Evolutionary conservation across 441 rosid genomes (phyloP).

Genomic region (Daphne laureola): DNA sequence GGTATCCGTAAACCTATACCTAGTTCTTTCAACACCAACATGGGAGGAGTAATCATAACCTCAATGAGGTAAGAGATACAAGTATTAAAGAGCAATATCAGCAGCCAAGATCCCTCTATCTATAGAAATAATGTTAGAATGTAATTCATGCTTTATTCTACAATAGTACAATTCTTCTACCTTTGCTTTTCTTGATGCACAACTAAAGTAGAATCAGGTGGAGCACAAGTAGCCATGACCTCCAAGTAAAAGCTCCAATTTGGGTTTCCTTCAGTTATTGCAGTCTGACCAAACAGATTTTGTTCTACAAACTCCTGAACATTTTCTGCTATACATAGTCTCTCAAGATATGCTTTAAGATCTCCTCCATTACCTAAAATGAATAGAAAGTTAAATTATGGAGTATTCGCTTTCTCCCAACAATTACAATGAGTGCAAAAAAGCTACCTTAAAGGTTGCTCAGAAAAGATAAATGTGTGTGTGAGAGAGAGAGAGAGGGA

Average conservation of each 20-base stretch:
- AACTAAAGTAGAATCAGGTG: background rate
- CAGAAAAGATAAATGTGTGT: too few species aligned
- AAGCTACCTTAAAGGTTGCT: background rate
- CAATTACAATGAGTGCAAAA: background rate
- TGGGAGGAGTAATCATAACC: slow-evolving; percentile 1
- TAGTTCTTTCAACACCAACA: too few species aligned
- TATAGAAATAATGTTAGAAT: too few species aligned
- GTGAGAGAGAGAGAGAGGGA: too few species aligned
- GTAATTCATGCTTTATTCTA: too few species aligned
- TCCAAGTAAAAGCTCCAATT: slow-evolving; percentile 53
- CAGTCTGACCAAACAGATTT: slow-evolving; percentile 65
- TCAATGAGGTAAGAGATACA: background rate
- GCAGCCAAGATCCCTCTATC: too few species aligned
- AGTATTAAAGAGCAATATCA: too few species aligned
- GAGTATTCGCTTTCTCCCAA: background rate
- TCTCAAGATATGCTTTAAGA: slow-evolving; percentile 58
- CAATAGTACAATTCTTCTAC: too few species aligned
- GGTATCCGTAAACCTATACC: too few species aligned
- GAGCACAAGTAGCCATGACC: slow-evolving; percentile 24
- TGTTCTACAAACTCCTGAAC: slow-evolving; percentile 52
- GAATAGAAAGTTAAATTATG: background rate
- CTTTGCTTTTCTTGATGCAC: background rate
- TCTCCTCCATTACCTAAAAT: slow-evolving; percentile 58
- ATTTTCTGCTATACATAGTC: slow-evolving; percentile 41
- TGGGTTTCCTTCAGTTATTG: slow-evolving; percentile 41